phyloP scores from a whole-genome alignment of 2,329 filamentous ascomycete species.

The Fusarium sp. region DNA sequence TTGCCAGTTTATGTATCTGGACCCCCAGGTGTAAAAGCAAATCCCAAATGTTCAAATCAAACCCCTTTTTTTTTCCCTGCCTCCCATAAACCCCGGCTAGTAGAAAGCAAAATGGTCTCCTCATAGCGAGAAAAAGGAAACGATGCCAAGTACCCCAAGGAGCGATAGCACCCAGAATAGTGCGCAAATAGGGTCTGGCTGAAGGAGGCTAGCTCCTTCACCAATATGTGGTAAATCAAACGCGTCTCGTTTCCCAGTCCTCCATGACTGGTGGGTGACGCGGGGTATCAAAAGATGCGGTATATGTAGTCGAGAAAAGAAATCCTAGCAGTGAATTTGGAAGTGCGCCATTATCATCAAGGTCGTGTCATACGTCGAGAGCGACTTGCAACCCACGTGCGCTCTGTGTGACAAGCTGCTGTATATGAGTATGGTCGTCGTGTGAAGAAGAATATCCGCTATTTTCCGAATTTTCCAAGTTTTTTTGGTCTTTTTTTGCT shows the following conservation, averaged over 20 bases:
- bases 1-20: constrained; percentile 22
- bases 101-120: constrained; percentile 33
- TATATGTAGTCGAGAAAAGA: constrained; percentile 46
- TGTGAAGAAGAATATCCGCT: constrained; percentile 37
- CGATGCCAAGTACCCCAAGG: constrained; percentile 30
- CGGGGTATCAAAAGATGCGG: constrained; percentile 45
- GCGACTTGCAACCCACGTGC: constrained; percentile 9
- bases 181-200: constrained; percentile 28
- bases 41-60: constrained; percentile 43
- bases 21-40: constrained; percentile 35
- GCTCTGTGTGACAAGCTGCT: constrained; percentile 6
- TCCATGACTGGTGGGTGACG: constrained; percentile 41
- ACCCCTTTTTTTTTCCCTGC: constrained; percentile 41
- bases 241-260: constrained; percentile 32
- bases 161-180: constrained; percentile 25
- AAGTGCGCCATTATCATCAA: constrained; percentile 40
- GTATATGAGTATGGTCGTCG: constrained; percentile 3
- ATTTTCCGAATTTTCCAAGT: constrained; percentile 33
- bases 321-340: constrained; percentile 39
- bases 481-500: constrained; percentile 30
- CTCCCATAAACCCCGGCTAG: constrained; percentile 37
- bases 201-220: constrained; percentile 31
- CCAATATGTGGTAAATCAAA: constrained; percentile 37
- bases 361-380: constrained; percentile 42
- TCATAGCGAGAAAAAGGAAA: constrained; percentile 27